A percentile compares a stretch with the other conserved stretches of the same genome.
These are phyloP conservation scores for Plantago coronopus DNA, from an alignment of 305 asterid species.

Conservation along the genomic window DNA sequence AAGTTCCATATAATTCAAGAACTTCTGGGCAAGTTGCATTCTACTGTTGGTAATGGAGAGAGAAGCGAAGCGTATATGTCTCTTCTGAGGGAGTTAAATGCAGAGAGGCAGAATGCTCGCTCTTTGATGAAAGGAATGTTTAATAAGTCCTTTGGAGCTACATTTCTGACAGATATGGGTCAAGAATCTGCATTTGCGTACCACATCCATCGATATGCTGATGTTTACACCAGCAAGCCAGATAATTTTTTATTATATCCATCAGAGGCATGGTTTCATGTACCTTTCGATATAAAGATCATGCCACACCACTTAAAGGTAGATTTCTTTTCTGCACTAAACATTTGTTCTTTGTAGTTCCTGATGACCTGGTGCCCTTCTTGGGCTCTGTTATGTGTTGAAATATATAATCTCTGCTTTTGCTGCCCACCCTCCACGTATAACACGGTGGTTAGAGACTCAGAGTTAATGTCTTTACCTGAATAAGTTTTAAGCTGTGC, in stretches of 20 bases:
- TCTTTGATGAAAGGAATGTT: constrained; percentile 74
- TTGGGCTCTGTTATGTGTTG: too few relatives aligned
- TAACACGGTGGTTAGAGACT: too few relatives aligned
- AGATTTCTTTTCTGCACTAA: constrained; percentile 20
- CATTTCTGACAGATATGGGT: constrained; percentile 84
- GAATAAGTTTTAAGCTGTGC: too few relatives aligned
- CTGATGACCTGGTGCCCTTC: background rate
- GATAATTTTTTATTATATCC: constrained; percentile 84
- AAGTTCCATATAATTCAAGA: constrained; percentile 87
- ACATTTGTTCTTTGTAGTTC: constrained; percentile 12
- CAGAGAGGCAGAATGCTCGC: constrained; percentile 75
- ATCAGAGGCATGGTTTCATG: constrained; percentile 94
- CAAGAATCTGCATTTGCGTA: constrained; percentile 94
- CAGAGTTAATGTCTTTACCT: too few relatives aligned
- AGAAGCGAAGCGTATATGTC: constrained; percentile 50
- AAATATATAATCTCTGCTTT: too few relatives aligned
- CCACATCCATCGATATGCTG: constrained; percentile 92
- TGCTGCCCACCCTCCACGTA: too few relatives aligned
- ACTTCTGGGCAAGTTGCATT: constrained; percentile 82
- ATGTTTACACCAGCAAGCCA: constrained; percentile 92
- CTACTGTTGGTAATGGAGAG: constrained; percentile 47
- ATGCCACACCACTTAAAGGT: constrained; percentile 99
- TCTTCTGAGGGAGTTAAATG: constrained; percentile 74
- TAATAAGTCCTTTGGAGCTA: constrained; percentile 85
- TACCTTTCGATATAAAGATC: constrained; percentile 83